phyloP scores from a whole-genome alignment of 345 rosid species.

The Eucalyptus marginata region DNA sequence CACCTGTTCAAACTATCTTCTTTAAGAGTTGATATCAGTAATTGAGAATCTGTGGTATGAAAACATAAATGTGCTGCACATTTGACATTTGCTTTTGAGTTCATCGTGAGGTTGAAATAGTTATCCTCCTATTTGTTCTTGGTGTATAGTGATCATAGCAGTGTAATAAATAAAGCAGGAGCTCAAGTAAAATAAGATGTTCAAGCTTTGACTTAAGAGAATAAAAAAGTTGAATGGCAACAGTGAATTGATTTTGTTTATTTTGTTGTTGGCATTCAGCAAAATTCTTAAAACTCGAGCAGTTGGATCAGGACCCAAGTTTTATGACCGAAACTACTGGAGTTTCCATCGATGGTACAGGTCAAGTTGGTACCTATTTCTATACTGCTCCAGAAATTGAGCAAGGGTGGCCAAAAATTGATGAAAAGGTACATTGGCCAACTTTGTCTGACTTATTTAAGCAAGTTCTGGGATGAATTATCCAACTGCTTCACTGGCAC shows the following conservation, averaged over 20 bases:
- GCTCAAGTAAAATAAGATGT: not conserved
- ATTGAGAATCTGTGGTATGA: not conserved
- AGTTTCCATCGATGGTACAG: slow-evolving; percentile 77
- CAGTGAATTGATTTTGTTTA: not conserved
- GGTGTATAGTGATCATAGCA: not conserved
- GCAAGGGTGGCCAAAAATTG: slow-evolving; percentile 97
- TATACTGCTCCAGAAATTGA: slow-evolving; percentile 99
- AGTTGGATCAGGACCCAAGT: slow-evolving; percentile 70
- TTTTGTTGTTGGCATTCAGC: slow-evolving; percentile 35
- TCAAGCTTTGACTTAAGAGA: not conserved
- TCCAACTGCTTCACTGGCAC: not conserved
- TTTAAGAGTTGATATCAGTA: not conserved
- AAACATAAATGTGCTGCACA: not conserved
- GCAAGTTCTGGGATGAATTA: not conserved
- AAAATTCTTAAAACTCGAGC: slow-evolving; percentile 90
- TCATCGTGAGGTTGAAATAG: not conserved
- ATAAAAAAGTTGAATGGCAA: not conserved
- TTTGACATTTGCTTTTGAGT: not conserved
- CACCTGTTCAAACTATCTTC: not conserved
- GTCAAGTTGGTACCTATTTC: slow-evolving; percentile 92
- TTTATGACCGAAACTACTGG: slow-evolving; percentile 50
- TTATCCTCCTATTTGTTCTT: not conserved
- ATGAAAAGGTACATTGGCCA: slow-evolving; percentile 63
- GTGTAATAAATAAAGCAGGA: not conserved
- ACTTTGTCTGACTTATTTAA: not conserved